Conservation (phyloP, 2,329 filamentous ascomycete genomes). For the Didymella exigua region DNA sequence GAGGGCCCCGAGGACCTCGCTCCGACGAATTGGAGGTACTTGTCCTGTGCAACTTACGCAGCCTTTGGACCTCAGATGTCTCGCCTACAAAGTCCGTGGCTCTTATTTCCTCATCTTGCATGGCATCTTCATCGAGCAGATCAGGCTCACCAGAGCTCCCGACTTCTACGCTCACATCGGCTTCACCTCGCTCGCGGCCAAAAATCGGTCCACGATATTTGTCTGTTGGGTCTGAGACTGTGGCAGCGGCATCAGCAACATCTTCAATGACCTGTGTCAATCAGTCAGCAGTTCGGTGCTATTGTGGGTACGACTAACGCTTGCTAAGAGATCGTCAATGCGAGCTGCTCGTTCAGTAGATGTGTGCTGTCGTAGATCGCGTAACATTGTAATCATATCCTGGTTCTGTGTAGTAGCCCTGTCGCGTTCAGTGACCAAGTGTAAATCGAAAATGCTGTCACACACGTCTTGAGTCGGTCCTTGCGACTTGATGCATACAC, state of each 20-base stretch:
- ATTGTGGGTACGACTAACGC: constrained; percentile 12
- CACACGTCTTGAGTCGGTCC: constrained; percentile 44
- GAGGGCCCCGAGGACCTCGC: constrained; percentile 26
- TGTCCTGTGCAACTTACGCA: constrained; percentile 24
- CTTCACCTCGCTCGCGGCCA: constrained; percentile 23
- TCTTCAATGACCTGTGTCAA: constrained; percentile 24
- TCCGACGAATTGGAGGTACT: constrained; percentile 1
- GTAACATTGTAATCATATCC: constrained; percentile 37
- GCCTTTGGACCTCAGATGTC: constrained; percentile 34
- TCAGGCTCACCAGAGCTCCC: constrained; percentile 35
- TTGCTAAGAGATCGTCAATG: constrained; percentile 31
- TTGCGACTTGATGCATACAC: constrained; percentile 44
- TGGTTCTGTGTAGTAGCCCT: constrained; percentile 39
- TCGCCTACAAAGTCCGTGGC: constrained; percentile 36
- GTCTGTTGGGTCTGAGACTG: constrained; percentile 18
- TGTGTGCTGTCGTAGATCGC: constrained; percentile 24
- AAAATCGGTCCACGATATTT: constrained; percentile 10
- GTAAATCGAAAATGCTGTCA: background rate
- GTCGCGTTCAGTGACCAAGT: constrained; percentile 6
- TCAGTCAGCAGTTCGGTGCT: constrained; percentile 1
- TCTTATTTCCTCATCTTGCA: constrained; percentile 26
- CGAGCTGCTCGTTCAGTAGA: constrained; percentile 14
- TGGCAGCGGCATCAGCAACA: constrained; percentile 27
- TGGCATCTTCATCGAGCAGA: constrained; percentile 31
- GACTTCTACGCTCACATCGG: constrained; percentile 29